Percentiles rank a stretch among this genome's conserved stretches.
Evolutionary conservation across 2,329 filamentous ascomycete species (phyloP).

Genomic region (Colletotrichum gigasporum): DNA sequence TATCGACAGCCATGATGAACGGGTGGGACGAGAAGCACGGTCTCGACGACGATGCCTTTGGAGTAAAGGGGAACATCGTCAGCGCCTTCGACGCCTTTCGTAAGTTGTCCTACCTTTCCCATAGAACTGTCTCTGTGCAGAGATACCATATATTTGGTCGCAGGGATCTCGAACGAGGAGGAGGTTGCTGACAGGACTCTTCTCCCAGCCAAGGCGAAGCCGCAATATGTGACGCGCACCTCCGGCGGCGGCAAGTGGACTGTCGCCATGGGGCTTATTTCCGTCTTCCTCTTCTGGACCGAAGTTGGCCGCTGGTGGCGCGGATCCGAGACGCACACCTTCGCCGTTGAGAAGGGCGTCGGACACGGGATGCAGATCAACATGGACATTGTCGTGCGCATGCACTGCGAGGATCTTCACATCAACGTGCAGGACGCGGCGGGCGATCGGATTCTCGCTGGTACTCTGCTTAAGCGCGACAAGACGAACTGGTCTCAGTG

Average conservation of each 20-base stretch:
- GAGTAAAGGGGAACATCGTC: conserved; percentile 75
- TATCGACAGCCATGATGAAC: conserved; percentile 69
- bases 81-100: conserved; percentile 97
- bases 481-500: conserved; percentile 84
- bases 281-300: conserved; percentile 77
- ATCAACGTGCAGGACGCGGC: conserved; percentile 97
- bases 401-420: conserved; percentile 89
- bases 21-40: conserved; percentile 74
- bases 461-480: conserved; percentile 76
- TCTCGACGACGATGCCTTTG: conserved; percentile 82
- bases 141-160: neutral
- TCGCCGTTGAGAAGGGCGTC: conserved; percentile 92
- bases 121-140: neutral
- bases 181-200: conserved; percentile 33
- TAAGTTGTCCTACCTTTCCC: conserved; percentile 55
- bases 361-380: conserved; percentile 92
- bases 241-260: conserved; percentile 94
- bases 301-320: conserved; percentile 86
- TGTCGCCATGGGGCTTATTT: conserved; percentile 79
- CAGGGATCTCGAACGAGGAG: neutral
- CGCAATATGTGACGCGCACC: conserved; percentile 87
- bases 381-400: conserved; percentile 89
- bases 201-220: conserved; percentile 86
- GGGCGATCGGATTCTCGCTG: conserved; percentile 90
- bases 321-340: conserved; percentile 86